A percentile compares a stretch with the other conserved stretches of the same genome.
These are phyloP conservation scores for Aspergillus spinulosporus DNA, from an alignment of 2,329 filamentous ascomycete genomes.

Conservation along the genomic window DNA sequence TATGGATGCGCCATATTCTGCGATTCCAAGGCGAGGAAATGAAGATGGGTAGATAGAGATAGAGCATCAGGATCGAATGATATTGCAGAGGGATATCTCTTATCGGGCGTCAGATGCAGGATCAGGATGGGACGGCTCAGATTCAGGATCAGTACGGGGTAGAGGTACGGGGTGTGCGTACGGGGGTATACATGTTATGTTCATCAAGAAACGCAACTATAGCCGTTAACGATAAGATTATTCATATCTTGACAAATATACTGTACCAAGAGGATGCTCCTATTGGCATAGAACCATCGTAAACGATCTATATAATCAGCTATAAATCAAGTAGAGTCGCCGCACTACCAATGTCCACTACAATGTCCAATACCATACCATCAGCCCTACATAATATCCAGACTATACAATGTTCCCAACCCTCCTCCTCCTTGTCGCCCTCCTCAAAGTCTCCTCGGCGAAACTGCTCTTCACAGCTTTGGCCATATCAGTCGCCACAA, in stretches of 20 bases:
- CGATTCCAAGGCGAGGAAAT: not conserved
- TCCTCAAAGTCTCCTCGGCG: conserved; percentile 1
- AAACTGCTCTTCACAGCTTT: conserved; percentile 1
- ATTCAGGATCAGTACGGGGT: not conserved
- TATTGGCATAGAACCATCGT: too few relatives aligned
- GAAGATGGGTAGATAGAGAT: not conserved
- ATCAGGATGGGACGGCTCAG: too few relatives aligned
- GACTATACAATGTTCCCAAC: not conserved
- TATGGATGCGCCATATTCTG: too few relatives aligned
- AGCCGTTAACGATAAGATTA: not conserved
- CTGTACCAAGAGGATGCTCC: not conserved
- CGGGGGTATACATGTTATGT: not conserved
- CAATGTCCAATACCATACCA: too few relatives aligned
- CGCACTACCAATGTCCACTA: too few relatives aligned
- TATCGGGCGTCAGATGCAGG: not conserved
- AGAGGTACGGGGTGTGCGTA: too few relatives aligned
- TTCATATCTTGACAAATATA: not conserved
- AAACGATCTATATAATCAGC: too few relatives aligned
- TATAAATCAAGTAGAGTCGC: too few relatives aligned
- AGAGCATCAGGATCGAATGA: conserved; percentile 13
- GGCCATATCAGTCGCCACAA: not conserved
- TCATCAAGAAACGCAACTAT: not conserved
- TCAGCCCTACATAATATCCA: not conserved
- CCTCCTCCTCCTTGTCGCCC: conserved; percentile 1
- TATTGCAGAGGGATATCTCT: conserved; percentile 13